phyloP scores from a whole-genome alignment of 768 basidiomycete genomes.

The Russula sp. region DNA sequence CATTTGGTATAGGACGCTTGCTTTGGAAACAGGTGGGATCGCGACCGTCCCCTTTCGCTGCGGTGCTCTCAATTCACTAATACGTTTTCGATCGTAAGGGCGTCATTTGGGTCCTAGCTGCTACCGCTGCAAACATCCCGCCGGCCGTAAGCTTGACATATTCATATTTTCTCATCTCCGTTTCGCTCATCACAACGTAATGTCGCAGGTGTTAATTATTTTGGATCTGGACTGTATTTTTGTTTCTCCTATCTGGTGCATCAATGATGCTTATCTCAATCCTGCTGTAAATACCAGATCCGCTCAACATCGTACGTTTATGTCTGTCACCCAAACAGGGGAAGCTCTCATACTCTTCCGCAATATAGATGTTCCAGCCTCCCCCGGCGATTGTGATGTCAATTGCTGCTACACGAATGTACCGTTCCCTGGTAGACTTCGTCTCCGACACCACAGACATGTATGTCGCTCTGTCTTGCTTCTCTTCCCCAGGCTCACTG shows the following conservation, averaged over 20 bases:
- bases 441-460: too few species aligned
- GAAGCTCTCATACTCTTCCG: not conserved
- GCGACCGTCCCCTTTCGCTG: not conserved
- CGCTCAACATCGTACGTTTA: not conserved
- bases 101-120: not conserved
- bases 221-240: not conserved
- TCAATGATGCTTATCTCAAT: not conserved
- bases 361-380: not conserved
- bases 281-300: not conserved
- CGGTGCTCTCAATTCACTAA: not conserved
- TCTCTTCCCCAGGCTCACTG: too few species aligned
- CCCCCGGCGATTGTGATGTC: not conserved
- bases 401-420: constrained; percentile 10
- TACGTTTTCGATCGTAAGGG: not conserved
- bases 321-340: not conserved
- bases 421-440: not conserved
- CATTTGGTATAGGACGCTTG: not conserved
- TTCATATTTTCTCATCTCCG: not conserved
- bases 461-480: too few species aligned
- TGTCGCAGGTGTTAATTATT: not conserved
- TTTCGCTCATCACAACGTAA: not conserved
- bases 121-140: not conserved
- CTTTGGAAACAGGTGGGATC: not conserved
- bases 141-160: not conserved
- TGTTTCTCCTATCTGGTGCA: not conserved